Evolutionary conservation across 495 filamentous ascomycete species (phyloP).

Genomic region (Trichoderma orchidacearum): DNA sequence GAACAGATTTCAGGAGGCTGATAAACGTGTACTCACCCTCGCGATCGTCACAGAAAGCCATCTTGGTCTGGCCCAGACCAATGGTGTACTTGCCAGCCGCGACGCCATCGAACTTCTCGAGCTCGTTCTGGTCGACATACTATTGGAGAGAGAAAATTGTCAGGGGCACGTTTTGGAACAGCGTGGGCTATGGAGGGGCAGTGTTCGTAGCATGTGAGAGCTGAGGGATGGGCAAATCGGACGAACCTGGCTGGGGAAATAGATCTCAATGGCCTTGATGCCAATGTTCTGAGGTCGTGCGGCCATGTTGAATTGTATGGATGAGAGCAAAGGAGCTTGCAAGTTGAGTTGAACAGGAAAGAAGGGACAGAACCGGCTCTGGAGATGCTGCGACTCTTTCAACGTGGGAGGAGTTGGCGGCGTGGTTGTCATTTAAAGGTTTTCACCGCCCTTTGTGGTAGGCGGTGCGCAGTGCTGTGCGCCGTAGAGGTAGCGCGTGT

Average conservation of each 20-base stretch:
- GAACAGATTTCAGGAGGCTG: background rate
- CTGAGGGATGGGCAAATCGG: slow-evolving; percentile 11
- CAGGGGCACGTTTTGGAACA: background rate
- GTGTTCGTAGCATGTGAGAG: slow-evolving; percentile 4
- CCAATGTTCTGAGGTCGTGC: slow-evolving; percentile 89
- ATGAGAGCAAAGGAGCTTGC: slow-evolving; percentile 1
- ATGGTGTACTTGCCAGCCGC: slow-evolving; percentile 94
- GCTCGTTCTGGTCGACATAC: slow-evolving; percentile 93
- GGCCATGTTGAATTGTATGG: slow-evolving; percentile 47
- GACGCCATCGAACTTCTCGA: slow-evolving; percentile 98
- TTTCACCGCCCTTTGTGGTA: slow-evolving; percentile 3
- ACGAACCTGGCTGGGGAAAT: slow-evolving; percentile 89
- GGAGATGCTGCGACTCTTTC: background rate
- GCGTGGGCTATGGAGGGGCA: background rate
- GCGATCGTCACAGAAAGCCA: slow-evolving; percentile 98
- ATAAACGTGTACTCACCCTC: slow-evolving; percentile 91
- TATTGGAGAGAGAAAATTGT: slow-evolving; percentile 25
- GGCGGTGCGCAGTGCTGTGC: background rate
- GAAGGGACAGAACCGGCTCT: slow-evolving; percentile 2
- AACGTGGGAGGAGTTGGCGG: background rate
- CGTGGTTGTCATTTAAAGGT: background rate
- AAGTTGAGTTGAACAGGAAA: slow-evolving; percentile 1
- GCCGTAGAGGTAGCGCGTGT: too few relatives aligned
- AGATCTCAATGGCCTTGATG: slow-evolving; percentile 99
- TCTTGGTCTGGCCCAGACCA: slow-evolving; percentile 97